Evolutionary conservation across 169 alveolate species (phyloP), one percentile per base, ranked within the genome.

Genomic region (Cryptosporidium canis): DNA sequence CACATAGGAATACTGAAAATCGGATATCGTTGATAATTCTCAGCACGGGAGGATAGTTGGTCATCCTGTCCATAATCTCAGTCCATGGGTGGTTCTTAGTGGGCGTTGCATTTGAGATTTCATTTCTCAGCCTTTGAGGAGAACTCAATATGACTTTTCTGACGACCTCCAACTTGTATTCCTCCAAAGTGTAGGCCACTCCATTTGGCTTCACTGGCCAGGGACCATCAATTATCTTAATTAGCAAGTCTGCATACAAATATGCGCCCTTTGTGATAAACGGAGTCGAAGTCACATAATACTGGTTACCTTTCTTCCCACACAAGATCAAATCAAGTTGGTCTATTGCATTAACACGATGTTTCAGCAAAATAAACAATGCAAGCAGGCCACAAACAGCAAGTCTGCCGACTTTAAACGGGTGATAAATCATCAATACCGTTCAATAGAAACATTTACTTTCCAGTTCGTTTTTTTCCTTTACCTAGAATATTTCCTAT

Each of bases 191-290:
- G 43, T 41, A 77, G 2, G 87, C 39, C 14, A 6, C 35, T 8
- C 77, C 87, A 77, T 51, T 58, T 9, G 47, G 48, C 48, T 41
- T 11, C 24, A 44, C 47, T 39, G 87, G 87, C 72, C 71, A 77
- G 18, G 87, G 87, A 12, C 45, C 72, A 11, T 77, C 71, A 55
- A 77, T 31, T 27, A 44, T 39, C 18, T 77, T 77, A 55, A 77
- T 77, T 44, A 77, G 11, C 55, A 77, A 77, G 27, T 77, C 87
- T 8, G 87, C 87, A 43, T 77, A 77, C 21, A 77, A 58, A 63
- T 77, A 77, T 56, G 87, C 87, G 21, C 87, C 87, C 37, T 45
- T 7, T 11, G 87, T 77, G 27, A 77, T 77, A 55, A 77, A 77
- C 37, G 72, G 72, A 9, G 70, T 61, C 18, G 87, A 77, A 41